phyloP scores from a whole-genome alignment of 139 green algal species.

The Marvania coccoides region DNA sequence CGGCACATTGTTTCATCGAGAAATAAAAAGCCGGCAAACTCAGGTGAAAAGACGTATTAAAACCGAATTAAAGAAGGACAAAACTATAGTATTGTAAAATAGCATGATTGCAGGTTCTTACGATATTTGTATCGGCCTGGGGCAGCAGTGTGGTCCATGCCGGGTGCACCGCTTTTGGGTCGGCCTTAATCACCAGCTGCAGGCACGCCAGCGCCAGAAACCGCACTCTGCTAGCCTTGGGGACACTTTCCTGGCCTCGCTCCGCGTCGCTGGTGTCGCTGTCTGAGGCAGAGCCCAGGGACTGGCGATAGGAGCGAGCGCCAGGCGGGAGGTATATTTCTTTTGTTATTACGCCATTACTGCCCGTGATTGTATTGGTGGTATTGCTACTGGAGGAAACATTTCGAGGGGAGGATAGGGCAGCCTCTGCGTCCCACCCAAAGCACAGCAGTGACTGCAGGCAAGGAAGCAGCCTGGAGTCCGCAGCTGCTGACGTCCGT shows the following conservation, averaged over 20 bases:
- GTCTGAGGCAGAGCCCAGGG: neutral
- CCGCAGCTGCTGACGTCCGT: neutral
- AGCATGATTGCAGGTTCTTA: no score
- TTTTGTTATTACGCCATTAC: neutral
- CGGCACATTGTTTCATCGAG: no score
- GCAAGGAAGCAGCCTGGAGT: neutral
- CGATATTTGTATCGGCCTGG: no score
- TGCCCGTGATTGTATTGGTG: neutral
- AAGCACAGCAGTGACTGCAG: constrained; percentile 15
- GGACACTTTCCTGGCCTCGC: neutral
- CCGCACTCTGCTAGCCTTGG: constrained; percentile 26
- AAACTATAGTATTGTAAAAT: no score
- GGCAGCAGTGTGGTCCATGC: constrained; percentile 54
- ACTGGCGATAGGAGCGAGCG: neutral
- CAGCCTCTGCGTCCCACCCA: neutral
- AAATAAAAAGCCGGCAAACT: no score
- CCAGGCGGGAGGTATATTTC: neutral
- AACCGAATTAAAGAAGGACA: constrained; percentile 6
- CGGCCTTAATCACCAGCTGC: constrained; percentile 44
- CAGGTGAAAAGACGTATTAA: no score
- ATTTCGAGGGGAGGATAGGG: neutral
- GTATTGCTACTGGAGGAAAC: neutral
- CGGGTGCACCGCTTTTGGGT: constrained; percentile 48
- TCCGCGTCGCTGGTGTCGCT: constrained; percentile 31
- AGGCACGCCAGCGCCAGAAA: constrained; percentile 35